phyloP scores from a whole-genome alignment of 768 basidiomycete genomes.

The Pulveroboletus sp. region DNA sequence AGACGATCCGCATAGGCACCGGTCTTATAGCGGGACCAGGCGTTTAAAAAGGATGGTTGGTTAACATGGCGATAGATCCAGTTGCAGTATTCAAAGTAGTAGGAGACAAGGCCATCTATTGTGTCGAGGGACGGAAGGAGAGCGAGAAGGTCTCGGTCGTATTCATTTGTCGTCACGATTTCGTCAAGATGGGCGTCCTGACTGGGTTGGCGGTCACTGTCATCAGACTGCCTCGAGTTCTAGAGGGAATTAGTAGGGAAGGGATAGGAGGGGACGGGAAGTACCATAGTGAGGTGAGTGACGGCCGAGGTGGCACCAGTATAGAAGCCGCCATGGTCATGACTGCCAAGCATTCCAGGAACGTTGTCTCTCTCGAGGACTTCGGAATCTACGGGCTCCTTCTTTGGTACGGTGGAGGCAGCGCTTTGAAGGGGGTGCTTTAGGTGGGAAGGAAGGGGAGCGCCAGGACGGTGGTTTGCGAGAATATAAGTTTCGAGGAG shows the following conservation, averaged over 20 bases:
- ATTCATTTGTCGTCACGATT: slow-evolving; percentile 42
- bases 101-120: slow-evolving; percentile 67
- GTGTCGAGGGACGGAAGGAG: slow-evolving; percentile 60
- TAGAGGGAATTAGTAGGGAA: slow-evolving; percentile 24
- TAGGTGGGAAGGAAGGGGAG: slow-evolving; percentile 21
- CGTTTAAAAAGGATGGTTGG: slow-evolving; percentile 50
- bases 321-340: slow-evolving; percentile 65
- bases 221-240: slow-evolving; percentile 48
- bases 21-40: slow-evolving; percentile 72
- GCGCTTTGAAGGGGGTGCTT: slow-evolving; percentile 24
- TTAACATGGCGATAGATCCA: slow-evolving; percentile 84
- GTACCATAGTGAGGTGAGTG: slow-evolving; percentile 61
- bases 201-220: slow-evolving; percentile 47
- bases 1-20: slow-evolving; percentile 63
- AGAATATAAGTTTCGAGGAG: slow-evolving; percentile 35
- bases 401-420: slow-evolving; percentile 43
- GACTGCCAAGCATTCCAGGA: slow-evolving; percentile 66
- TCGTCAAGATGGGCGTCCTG: slow-evolving; percentile 42
- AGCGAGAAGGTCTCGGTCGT: slow-evolving; percentile 69
- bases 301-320: slow-evolving; percentile 76
- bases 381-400: slow-evolving; percentile 47
- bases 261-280: slow-evolving; percentile 11
- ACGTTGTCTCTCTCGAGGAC: slow-evolving; percentile 41
- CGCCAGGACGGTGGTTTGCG: slow-evolving; percentile 27
- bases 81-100: slow-evolving; percentile 84